phyloP scores from a whole-genome alignment of 768 basidiomycete species.

The Tricholomella constricta region DNA sequence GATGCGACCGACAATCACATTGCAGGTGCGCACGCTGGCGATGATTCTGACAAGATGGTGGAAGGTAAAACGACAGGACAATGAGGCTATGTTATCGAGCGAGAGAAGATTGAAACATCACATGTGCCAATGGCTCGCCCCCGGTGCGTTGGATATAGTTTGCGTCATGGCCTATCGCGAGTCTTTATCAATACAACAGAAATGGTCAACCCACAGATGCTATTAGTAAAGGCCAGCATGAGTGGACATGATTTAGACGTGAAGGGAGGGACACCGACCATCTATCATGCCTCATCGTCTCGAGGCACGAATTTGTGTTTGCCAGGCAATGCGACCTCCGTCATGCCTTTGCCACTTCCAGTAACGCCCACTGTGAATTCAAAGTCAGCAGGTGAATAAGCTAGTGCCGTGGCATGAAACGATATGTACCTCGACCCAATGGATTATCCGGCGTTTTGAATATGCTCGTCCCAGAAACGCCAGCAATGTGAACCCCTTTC shows the following conservation, averaged over 20 bases:
- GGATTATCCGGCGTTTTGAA: constrained; percentile 96
- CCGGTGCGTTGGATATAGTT: constrained; percentile 18
- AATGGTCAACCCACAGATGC: constrained; percentile 1
- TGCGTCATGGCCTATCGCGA: not conserved
- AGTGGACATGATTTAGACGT: not conserved
- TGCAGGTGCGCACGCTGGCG: constrained; percentile 7
- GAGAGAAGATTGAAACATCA: constrained; percentile 32
- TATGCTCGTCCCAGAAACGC: constrained; percentile 85
- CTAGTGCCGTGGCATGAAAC: constrained; percentile 12
- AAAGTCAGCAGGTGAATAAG: constrained; percentile 21
- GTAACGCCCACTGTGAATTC: constrained; percentile 79
- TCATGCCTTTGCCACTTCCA: constrained; percentile 89
- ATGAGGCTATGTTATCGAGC: constrained; percentile 31
- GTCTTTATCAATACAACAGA: constrained; percentile 20
- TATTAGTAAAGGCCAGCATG: not conserved
- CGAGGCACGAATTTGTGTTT: constrained; percentile 74
- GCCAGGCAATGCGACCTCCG: constrained; percentile 61
- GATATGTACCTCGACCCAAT: constrained; percentile 70
- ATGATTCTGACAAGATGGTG: constrained; percentile 17
- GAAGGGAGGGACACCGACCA: constrained; percentile 5
- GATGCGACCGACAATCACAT: constrained; percentile 6
- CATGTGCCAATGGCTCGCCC: constrained; percentile 24
- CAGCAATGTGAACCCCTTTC: constrained; percentile 91
- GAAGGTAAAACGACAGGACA: constrained; percentile 19
- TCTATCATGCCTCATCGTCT: constrained; percentile 45